Conservation (phyloP, 192 early-diverging fungal genomes). For the Obelidium mucronatum region DNA sequence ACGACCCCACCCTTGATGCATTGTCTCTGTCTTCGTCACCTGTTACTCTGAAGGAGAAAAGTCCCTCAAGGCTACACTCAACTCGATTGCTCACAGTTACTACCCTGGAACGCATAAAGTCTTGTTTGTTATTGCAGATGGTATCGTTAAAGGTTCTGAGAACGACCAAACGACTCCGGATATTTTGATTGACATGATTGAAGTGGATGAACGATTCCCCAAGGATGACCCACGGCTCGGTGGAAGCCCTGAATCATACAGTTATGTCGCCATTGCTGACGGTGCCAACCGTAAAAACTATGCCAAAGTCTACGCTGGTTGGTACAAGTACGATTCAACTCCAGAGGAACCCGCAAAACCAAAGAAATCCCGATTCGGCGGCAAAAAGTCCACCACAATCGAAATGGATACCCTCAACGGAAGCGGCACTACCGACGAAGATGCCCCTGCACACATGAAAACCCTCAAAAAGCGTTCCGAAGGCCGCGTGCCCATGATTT, state of each 20-base stretch:
- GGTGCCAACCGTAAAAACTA: slow-evolving; percentile 93
- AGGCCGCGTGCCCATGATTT: slow-evolving; percentile 57
- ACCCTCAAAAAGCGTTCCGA: slow-evolving; percentile 46
- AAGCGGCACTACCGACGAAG: neutral
- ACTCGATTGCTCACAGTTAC: slow-evolving; percentile 81
- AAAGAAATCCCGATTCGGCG: slow-evolving; percentile 22
- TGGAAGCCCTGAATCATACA: slow-evolving; percentile 74
- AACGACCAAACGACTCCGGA: slow-evolving; percentile 84
- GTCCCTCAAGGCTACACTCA: slow-evolving; percentile 80
- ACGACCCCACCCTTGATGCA: slow-evolving; percentile 57
- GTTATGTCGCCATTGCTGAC: slow-evolving; percentile 85
- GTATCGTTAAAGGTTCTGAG: slow-evolving; percentile 86
- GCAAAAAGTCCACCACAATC: neutral
- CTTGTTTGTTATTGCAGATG: slow-evolving; percentile 88
- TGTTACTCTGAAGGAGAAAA: slow-evolving; percentile 91
- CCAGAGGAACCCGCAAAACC: neutral
- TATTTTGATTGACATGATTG: slow-evolving; percentile 83
- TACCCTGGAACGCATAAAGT: slow-evolving; percentile 89
- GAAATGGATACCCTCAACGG: slow-evolving; percentile 16
- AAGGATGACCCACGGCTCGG: slow-evolving; percentile 50
- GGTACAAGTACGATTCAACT: slow-evolving; percentile 61
- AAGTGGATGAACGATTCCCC: slow-evolving; percentile 53
- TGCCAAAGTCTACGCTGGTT: slow-evolving; percentile 93
- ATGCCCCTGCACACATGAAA: slow-evolving; percentile 9
- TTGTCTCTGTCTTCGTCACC: slow-evolving; percentile 76